Conservation (phyloP, 805 yeast genomes). For the Saccharomycopsis sp. region DNA sequence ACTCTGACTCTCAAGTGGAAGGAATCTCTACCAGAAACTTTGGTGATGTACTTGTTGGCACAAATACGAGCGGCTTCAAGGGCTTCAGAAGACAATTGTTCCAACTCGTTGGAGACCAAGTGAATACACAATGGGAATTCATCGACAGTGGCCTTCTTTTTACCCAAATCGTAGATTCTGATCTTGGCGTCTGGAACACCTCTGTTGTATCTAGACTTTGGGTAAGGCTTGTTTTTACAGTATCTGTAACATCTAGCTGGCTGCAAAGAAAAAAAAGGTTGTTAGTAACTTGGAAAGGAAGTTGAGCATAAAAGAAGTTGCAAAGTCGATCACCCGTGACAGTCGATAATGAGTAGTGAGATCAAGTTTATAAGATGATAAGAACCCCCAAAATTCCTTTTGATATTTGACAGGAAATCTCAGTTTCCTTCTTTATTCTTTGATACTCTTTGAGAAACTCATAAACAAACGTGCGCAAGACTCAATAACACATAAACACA, state of each 20-base stretch:
- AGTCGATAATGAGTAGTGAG: too few relatives aligned
- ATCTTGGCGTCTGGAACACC: constrained; percentile 99
- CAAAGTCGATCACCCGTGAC: too few relatives aligned
- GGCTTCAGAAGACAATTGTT: constrained; percentile 99
- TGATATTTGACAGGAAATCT: too few relatives aligned
- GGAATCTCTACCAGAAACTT: constrained; percentile 95
- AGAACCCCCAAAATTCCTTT: too few relatives aligned
- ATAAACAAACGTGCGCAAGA: too few relatives aligned
- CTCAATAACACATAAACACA: too few relatives aligned
- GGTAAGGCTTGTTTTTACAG: constrained; percentile 99
- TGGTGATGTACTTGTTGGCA: constrained; percentile 99
- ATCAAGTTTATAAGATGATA: too few relatives aligned
- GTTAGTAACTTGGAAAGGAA: too few relatives aligned
- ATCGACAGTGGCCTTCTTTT: constrained; percentile 99
- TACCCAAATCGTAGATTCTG: constrained; percentile 98
- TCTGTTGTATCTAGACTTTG: constrained; percentile 99
- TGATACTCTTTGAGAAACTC: too few relatives aligned
- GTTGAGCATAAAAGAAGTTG: too few relatives aligned
- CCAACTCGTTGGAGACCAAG: constrained; percentile 98
- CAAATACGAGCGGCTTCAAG: constrained; percentile 99
- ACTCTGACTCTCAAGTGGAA: constrained; percentile 99
- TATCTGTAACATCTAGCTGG: constrained; percentile 99
- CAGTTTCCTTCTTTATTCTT: too few relatives aligned
- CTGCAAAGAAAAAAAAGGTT: constrained; percentile 15
- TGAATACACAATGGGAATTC: constrained; percentile 99